A percentile compares a stretch with the other conserved stretches of the same genome.
These are phyloP conservation scores for Huiozyma sinensis DNA, from an alignment of 805 yeast species.

Conservation along the genomic window DNA sequence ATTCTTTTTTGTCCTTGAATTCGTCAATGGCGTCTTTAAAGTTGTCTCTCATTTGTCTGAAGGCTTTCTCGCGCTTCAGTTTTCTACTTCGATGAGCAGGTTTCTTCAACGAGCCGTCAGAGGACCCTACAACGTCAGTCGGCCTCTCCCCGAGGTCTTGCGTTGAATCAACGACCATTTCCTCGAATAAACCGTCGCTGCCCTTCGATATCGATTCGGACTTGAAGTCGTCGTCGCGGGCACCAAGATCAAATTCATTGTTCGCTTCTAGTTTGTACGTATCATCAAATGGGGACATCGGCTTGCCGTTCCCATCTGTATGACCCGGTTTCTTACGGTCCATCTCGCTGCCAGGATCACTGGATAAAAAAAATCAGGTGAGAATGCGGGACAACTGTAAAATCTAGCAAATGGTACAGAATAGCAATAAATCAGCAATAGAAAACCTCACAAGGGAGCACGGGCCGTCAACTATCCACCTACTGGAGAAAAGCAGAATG, in stretches of 20 bases:
- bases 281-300: conserved; percentile 25
- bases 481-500: too few species aligned
- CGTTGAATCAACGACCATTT: conserved; percentile 2
- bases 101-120: not conserved
- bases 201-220: not conserved
- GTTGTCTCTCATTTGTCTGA: conserved; percentile 36
- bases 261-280: conserved; percentile 15
- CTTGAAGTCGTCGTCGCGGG: not conserved
- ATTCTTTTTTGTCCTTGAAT: conserved; percentile 11
- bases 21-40: conserved; percentile 26
- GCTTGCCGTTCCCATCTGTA: not conserved
- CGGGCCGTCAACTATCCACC: too few species aligned
- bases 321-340: not conserved
- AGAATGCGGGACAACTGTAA: too few species aligned
- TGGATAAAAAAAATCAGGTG: too few species aligned
- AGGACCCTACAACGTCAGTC: not conserved
- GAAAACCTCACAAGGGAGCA: too few species aligned
- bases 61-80: conserved; percentile 41
- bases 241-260: not conserved
- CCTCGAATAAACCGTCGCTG: conserved; percentile 1
- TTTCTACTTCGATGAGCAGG: conserved; percentile 33
- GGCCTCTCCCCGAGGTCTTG: too few species aligned
- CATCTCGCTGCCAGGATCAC: too few species aligned
- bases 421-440: too few species aligned
- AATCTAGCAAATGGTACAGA: too few species aligned